These are phyloP conservation scores for Omphalotus guepiniiformis DNA, from an alignment of 768 basidiomycete genomes.

Conservation along the genomic window DNA sequence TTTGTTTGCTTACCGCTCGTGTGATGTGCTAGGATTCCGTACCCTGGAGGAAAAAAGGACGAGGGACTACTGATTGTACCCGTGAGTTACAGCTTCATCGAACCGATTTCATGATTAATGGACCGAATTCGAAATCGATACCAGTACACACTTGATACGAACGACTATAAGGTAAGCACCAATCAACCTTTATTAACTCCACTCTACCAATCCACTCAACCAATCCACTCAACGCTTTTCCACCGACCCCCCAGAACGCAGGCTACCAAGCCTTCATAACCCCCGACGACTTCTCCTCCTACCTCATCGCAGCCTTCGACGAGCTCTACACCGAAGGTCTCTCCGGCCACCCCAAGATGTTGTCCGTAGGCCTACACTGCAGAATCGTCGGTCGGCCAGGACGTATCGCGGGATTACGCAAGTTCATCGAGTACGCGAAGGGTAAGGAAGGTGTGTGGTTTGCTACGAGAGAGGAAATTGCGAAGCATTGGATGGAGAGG, in stretches of 20 bases:
- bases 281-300: slow-evolving; percentile 3
- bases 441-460: slow-evolving; percentile 10
- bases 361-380: slow-evolving; percentile 11
- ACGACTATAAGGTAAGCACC: neutral
- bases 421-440: slow-evolving; percentile 10
- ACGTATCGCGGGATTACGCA: slow-evolving; percentile 7
- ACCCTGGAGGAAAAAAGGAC: slow-evolving; percentile 7
- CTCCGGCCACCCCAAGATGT: slow-evolving; percentile 10
- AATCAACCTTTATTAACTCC: neutral
- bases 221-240: neutral
- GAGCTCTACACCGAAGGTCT: slow-evolving; percentile 8
- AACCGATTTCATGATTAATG: too few relatives aligned
- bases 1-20: neutral
- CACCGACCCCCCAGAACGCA: neutral
- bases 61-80: slow-evolving; percentile 11
- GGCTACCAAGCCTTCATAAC: neutral
- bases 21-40: slow-evolving; percentile 1
- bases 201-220: neutral
- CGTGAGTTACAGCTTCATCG: neutral
- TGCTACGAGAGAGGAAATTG: slow-evolving; percentile 11
- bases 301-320: slow-evolving; percentile 11
- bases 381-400: slow-evolving; percentile 11
- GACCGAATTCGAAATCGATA: neutral
- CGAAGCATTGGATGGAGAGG: slow-evolving; percentile 9
- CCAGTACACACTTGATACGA: slow-evolving; percentile 5